Percentiles rank a stretch among this genome's conserved stretches.
These are phyloP conservation scores for Monosporascus cannonballus DNA, from an alignment of 2,329 filamentous ascomycete species.

Conservation along the genomic window DNA sequence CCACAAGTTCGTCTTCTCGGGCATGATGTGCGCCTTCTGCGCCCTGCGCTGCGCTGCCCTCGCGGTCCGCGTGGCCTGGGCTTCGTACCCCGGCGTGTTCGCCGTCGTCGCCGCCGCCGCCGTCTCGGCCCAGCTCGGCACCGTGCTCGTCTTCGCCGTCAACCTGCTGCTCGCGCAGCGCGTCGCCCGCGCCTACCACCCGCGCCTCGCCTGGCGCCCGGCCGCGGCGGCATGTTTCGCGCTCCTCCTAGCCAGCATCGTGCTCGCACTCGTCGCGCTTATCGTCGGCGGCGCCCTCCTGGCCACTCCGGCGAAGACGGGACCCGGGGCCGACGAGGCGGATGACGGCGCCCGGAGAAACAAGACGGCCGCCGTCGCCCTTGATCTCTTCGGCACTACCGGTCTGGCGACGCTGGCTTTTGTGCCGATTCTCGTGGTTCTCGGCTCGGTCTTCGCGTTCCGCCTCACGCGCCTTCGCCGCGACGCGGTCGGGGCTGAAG, in stretches of 20 bases:
- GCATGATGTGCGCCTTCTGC: slow-evolving; percentile 52
- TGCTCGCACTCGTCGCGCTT: slow-evolving; percentile 56
- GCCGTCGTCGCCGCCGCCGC: slow-evolving; percentile 51
- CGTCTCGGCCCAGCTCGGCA: slow-evolving; percentile 68
- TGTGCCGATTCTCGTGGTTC: slow-evolving; percentile 42
- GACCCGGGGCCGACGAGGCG: no score
- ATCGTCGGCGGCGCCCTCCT: slow-evolving; percentile 54
- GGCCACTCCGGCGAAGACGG: slow-evolving; percentile 15
- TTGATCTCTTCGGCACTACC: slow-evolving; percentile 58
- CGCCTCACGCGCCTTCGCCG: not conserved
- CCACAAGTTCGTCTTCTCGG: slow-evolving; percentile 56
- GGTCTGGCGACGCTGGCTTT: slow-evolving; percentile 58
- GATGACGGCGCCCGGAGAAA: slow-evolving; percentile 39
- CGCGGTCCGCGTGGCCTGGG: slow-evolving; percentile 47
- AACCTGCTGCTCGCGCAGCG: slow-evolving; percentile 75
- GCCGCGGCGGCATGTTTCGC: slow-evolving; percentile 47
- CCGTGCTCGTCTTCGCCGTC: slow-evolving; percentile 68
- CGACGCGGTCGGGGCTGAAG: not conserved
- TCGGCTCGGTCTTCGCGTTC: slow-evolving; percentile 31
- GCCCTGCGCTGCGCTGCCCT: slow-evolving; percentile 48
- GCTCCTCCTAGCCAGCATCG: slow-evolving; percentile 51
- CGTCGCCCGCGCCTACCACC: slow-evolving; percentile 67
- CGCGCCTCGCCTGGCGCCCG: slow-evolving; percentile 62
- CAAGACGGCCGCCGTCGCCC: slow-evolving; percentile 21
- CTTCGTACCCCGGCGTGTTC: slow-evolving; percentile 32